phyloP scores from a whole-genome alignment of 139 green algal species.

The Pseudopediastrum boryanum region DNA sequence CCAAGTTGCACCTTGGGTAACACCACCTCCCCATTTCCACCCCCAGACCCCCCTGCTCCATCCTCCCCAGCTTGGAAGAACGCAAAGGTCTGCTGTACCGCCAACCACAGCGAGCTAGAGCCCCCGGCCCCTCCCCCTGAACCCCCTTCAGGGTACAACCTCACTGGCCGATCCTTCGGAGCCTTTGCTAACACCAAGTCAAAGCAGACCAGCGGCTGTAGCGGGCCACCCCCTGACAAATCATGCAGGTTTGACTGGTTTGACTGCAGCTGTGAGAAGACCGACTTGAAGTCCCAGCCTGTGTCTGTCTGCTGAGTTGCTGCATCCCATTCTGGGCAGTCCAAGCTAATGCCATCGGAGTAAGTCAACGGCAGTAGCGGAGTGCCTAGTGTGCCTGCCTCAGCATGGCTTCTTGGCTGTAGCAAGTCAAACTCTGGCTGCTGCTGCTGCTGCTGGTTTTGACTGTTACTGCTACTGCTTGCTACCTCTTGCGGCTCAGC shows the following conservation, averaged over 20 bases:
- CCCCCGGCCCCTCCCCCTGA: constrained; percentile 3
- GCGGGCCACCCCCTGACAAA: no score
- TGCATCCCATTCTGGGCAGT: not conserved
- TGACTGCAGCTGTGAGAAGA: constrained; percentile 33
- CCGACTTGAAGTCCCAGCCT: constrained; percentile 16
- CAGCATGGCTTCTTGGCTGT: no score
- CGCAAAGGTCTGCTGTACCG: constrained; percentile 46
- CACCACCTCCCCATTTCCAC: not conserved
- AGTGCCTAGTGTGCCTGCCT: not conserved
- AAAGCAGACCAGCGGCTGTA: constrained; percentile 5
- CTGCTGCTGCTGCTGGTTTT: constrained; percentile 10
- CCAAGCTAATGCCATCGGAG: constrained; percentile 36
- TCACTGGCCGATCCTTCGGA: constrained; percentile 6
- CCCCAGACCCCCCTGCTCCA: not conserved
- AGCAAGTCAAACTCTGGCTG: not conserved
- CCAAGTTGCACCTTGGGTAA: not conserved
- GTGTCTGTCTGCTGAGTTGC: not conserved
- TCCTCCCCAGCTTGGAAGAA: constrained; percentile 37
- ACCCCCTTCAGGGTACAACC: constrained; percentile 30
- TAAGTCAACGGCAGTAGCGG: constrained; percentile 39
- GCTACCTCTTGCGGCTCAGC: not conserved
- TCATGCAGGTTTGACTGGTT: not conserved
- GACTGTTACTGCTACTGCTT: not conserved
- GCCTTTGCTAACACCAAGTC: constrained; percentile 4
- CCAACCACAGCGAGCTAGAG: constrained; percentile 33